Evolutionary conservation across 495 filamentous ascomycete genomes (phyloP).

Genomic region (Neurospora hispaniola): DNA sequence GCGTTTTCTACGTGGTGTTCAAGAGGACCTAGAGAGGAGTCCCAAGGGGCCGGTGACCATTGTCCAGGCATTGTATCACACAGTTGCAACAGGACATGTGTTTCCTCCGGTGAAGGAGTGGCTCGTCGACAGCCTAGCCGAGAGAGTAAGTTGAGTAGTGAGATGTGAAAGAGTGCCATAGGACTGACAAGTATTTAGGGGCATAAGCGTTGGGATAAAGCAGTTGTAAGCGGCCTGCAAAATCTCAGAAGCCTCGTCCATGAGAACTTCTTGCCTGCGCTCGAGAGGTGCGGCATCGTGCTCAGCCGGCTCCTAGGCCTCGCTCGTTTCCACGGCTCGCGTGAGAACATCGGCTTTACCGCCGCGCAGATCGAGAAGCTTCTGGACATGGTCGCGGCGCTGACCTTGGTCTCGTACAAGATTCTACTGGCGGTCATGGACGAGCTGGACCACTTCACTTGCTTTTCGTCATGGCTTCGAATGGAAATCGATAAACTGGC

Average conservation of each 20-base stretch:
- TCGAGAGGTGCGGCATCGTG: conserved; percentile 75
- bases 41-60: conserved; percentile 37
- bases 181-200: conserved; percentile 40
- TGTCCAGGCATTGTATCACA: conserved; percentile 70
- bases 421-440: conserved; percentile 61
- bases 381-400: conserved; percentile 61
- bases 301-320: conserved; percentile 77
- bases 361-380: conserved; percentile 38
- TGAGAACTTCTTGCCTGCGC: conserved; percentile 75
- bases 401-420: conserved; percentile 63
- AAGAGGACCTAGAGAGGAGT: conserved; percentile 46
- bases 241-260: conserved; percentile 69
- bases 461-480: conserved; percentile 78
- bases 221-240: conserved; percentile 63
- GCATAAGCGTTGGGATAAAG: conserved; percentile 92
- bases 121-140: conserved; percentile 75
- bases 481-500: conserved; percentile 65
- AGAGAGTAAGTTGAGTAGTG: conserved; percentile 48
- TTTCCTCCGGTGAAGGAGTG: conserved; percentile 72
- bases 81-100: conserved; percentile 76
- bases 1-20: conserved; percentile 64
- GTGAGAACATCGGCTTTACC: conserved; percentile 52
- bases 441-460: conserved; percentile 66
- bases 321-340: conserved; percentile 63
- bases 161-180: not conserved